Conservation (phyloP, 148 eudicot species). For the Vaccinium corymbosum region DNA sequence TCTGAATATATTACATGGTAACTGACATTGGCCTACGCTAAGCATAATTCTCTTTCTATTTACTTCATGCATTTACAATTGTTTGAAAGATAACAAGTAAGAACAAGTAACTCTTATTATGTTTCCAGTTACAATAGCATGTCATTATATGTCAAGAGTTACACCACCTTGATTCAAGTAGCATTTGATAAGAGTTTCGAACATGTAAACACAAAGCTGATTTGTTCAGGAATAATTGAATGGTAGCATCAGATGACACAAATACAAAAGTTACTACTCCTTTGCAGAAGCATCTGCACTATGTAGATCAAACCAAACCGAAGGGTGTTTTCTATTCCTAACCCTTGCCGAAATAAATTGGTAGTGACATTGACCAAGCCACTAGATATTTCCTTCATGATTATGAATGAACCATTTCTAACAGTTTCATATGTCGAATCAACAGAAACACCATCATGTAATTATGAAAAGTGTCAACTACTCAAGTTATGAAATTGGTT, state of each 20-base stretch:
- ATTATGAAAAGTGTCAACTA: no score
- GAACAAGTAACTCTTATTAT: neutral
- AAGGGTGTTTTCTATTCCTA: neutral
- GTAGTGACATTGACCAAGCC: neutral
- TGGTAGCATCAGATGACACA: neutral
- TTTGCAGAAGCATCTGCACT: neutral
- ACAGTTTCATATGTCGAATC: neutral
- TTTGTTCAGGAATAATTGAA: neutral
- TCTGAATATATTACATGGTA: neutral
- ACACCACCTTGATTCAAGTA: neutral
- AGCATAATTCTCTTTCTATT: neutral
- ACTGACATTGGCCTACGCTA: neutral
- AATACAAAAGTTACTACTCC: neutral
- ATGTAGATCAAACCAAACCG: neutral
- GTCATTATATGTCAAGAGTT: neutral
- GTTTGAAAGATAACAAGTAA: neutral
- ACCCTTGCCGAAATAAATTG: neutral
- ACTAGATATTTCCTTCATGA: neutral
- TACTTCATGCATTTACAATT: neutral
- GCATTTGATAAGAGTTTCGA: slow-evolving; percentile 7
- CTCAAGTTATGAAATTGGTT: no score
- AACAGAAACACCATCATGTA: no score
- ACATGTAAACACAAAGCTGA: neutral
- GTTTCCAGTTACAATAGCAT: neutral
- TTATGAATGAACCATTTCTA: neutral